Evolutionary conservation across 768 basidiomycete species (phyloP), one percentile per base, ranked within the genome.

Genomic region (Wakefieldia striispora): DNA sequence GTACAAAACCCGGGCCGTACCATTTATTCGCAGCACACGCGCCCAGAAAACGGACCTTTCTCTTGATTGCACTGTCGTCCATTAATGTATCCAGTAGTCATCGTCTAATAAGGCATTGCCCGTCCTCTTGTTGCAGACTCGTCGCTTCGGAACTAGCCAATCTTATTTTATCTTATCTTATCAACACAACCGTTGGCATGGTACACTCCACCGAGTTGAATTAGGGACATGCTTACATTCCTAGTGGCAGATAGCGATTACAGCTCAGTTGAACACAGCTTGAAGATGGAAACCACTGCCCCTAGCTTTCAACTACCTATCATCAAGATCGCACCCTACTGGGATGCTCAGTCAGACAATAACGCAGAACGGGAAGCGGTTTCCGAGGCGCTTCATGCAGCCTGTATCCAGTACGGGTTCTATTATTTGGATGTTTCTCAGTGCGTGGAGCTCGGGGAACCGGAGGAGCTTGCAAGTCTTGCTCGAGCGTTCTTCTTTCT

Each of bases 331-430:
- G 70, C 79, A 3, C 85, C 91, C 0, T 88, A 83, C 59, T 69
- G 87, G 35, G 63, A 69, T 35, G 51, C 63, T 12, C 93, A 69
- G 42, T 64, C 67, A 5, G 31, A 49, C 26, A 45, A 60, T 29
- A 63, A 67, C 33, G 42, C 56, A 3, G 69, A 71, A 26, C 73
- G 75, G 20, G 75, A 79, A 37, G 72, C 75, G 1, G 68, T 71
- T 1, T 75, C 80, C 21, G 74, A 75, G 11, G 80, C 82, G 0
- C 68, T 95, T 14, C 91, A 92, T 58, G 62, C 69, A 0, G 90
- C 91, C 8, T 91, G 90, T 59, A 60, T 87, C 19, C 72, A 87
- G 45, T 90, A 81, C 47, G 93, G 93, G 0, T 95, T 95, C 76
- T 94, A 95, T 72, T 95, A 95, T 67, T 39, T 78, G 40, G 80